Conservation (phyloP, 129 eudicot species). For the Saposhnikovia divaricata region DNA sequence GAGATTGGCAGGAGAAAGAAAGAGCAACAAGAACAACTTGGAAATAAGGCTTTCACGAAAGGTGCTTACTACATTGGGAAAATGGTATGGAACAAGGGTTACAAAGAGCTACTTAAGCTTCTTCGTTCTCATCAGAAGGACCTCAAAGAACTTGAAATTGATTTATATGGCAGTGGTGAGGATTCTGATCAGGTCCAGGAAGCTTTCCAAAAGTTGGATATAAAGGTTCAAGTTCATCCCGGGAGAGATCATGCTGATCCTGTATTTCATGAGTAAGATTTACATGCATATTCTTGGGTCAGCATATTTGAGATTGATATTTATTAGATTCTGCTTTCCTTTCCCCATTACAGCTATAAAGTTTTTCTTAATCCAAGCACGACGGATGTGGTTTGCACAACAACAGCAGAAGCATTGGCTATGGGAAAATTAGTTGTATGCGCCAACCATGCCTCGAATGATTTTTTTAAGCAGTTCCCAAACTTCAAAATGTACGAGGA, state of each 20-base stretch:
- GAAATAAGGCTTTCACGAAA: conserved; percentile 48
- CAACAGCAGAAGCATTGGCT: conserved; percentile 90
- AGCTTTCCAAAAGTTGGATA: conserved; percentile 54
- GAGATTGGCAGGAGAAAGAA: conserved; percentile 73
- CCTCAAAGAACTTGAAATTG: conserved; percentile 67
- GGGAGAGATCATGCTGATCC: conserved; percentile 98
- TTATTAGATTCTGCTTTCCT: not conserved
- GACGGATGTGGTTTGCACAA: conserved; percentile 90
- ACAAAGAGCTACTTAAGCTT: conserved; percentile 78
- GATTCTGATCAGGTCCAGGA: conserved; percentile 67
- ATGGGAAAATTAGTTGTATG: conserved; percentile 95
- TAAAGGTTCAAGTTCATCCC: conserved; percentile 65
- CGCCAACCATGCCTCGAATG: conserved; percentile 89
- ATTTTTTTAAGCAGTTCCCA: conserved; percentile 85
- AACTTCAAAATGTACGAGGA: conserved; percentile 78
- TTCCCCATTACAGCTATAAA: conserved; percentile 45
- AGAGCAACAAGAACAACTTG: conserved; percentile 54
- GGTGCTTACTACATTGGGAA: conserved; percentile 92
- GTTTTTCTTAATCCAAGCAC: conserved; percentile 97
- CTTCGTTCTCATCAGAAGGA: conserved; percentile 62
- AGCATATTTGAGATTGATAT: not conserved
- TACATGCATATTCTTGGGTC: not conserved
- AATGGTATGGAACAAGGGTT: conserved; percentile 98
- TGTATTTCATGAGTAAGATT: conserved; percentile 77
- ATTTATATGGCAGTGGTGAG: conserved; percentile 82